Conservation (phyloP, 2,329 filamentous ascomycete genomes). For the Neofusicoccum umdonicola region DNA sequence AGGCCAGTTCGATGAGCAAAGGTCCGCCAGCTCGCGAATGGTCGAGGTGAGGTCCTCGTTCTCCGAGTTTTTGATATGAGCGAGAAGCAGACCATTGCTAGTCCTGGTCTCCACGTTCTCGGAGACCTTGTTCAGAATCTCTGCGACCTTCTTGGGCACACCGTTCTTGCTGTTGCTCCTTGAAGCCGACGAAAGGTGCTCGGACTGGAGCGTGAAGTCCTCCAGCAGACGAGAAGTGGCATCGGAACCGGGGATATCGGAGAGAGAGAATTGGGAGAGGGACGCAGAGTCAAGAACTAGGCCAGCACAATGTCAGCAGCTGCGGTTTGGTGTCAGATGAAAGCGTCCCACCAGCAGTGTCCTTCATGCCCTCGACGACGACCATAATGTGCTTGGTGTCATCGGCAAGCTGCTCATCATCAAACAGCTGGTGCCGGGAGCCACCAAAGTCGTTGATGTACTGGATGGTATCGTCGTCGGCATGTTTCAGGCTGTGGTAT, state of each 20-base stretch:
- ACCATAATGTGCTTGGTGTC: conserved; percentile 34
- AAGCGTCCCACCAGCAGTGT: conserved; percentile 31
- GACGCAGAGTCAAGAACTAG: conserved; percentile 6
- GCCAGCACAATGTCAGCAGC: neutral
- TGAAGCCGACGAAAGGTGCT: conserved; percentile 16
- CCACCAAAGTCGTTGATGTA: conserved; percentile 49
- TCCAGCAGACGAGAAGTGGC: conserved; percentile 36
- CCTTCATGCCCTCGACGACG: conserved; percentile 41
- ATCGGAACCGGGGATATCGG: conserved; percentile 29
- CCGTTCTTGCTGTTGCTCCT: neutral
- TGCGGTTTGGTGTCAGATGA: neutral
- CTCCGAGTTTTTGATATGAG: conserved; percentile 12
- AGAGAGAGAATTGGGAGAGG: conserved; percentile 28
- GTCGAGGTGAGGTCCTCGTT: conserved; percentile 1
- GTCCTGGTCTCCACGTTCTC: conserved; percentile 6
- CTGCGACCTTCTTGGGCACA: neutral
- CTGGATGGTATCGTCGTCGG: conserved; percentile 41
- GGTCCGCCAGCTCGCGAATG: conserved; percentile 7
- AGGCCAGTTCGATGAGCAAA: conserved; percentile 21
- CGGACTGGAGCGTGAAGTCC: conserved; percentile 36
- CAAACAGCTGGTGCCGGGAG: conserved; percentile 41
- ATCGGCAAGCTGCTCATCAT: conserved; percentile 25
- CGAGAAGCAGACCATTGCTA: conserved; percentile 7
- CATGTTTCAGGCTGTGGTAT: conserved; percentile 45
- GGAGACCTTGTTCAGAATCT: neutral